A percentile compares a stretch with the other conserved stretches of the same genome.
These are phyloP conservation scores for Taxawa tesnikishii DNA, from an alignment of 2,329 filamentous ascomycete genomes.

Conservation along the genomic window DNA sequence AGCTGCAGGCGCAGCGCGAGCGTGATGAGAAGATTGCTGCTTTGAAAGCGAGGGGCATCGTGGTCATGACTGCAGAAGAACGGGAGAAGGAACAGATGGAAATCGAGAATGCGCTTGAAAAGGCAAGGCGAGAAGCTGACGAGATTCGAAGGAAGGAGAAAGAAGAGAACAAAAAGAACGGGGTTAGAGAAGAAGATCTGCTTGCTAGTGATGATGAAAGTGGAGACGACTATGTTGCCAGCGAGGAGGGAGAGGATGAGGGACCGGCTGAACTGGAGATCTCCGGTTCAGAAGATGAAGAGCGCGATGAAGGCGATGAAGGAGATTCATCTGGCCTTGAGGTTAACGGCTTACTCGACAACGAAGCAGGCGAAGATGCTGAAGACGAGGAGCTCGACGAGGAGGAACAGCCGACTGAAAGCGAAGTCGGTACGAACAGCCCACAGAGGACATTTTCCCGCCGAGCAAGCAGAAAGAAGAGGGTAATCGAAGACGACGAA, in stretches of 20 bases:
- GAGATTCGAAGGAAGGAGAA: constrained; percentile 69
- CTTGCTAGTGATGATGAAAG: constrained; percentile 43
- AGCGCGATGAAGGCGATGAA: constrained; percentile 19
- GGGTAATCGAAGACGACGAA: constrained; percentile 21
- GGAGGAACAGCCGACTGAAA: no score
- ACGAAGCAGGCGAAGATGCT: constrained; percentile 24
- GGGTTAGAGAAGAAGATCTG: constrained; percentile 29
- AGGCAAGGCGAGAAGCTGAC: constrained; percentile 67
- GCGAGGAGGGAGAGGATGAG: constrained; percentile 25
- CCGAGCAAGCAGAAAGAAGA: constrained; percentile 17
- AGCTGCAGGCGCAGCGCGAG: constrained; percentile 65
- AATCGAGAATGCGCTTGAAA: constrained; percentile 79
- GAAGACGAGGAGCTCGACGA: constrained; percentile 7
- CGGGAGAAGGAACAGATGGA: constrained; percentile 69
- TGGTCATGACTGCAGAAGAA: constrained; percentile 77
- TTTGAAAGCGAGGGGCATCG: constrained; percentile 66
- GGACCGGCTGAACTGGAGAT: constrained; percentile 18
- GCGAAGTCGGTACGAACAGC: no score
- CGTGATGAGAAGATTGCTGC: constrained; percentile 65
- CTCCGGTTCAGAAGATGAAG: constrained; percentile 13
- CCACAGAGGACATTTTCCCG: no score
- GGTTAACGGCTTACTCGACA: constrained; percentile 10
- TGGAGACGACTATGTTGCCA: constrained; percentile 36
- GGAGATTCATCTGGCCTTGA: no score
- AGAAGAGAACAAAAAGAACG: constrained; percentile 55